A percentile compares a stretch with the other conserved stretches of the same genome.
Conservation (phyloP, 371 early-diverging fungal genomes). For the Thermomucor indicae-seudaticae region DNA sequence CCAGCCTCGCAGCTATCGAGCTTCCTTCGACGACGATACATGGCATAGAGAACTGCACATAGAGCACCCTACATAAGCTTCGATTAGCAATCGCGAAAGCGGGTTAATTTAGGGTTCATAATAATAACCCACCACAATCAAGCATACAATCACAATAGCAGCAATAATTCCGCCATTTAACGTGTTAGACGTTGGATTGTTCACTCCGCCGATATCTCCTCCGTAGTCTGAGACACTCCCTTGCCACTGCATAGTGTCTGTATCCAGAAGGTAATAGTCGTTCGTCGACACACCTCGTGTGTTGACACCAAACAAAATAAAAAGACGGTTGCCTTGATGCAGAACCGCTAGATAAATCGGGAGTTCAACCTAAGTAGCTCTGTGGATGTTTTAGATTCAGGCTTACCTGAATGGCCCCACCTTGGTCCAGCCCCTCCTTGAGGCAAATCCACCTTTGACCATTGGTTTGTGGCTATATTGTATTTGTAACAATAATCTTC, state of each 20-base stretch:
- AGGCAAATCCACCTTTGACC: slow-evolving; percentile 7
- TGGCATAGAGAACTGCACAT: not conserved
- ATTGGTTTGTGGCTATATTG: slow-evolving; percentile 1
- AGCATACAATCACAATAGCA: not conserved
- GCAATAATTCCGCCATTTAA: not conserved
- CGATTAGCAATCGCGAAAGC: not conserved
- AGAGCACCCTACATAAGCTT: not conserved
- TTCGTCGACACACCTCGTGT: slow-evolving; percentile 4
- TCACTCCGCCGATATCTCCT: not conserved
- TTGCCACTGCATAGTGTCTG: slow-evolving; percentile 5
- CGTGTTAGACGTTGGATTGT: not conserved
- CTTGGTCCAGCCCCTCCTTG: slow-evolving; percentile 15
- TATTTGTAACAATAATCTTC: slow-evolving; percentile 12
- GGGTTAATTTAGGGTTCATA: not conserved
- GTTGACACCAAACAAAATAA: slow-evolving; percentile 16
- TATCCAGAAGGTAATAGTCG: slow-evolving; percentile 11
- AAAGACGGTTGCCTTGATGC: slow-evolving; percentile 6
- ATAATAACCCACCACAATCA: not conserved
- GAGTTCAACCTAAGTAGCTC: not conserved
- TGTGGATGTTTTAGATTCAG: not conserved
- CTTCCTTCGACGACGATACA: not conserved
- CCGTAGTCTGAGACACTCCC: slow-evolving; percentile 30
- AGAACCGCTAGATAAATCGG: slow-evolving; percentile 4
- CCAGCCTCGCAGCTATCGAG: too few species aligned
- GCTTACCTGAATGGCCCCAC: slow-evolving; percentile 19